phyloP scores from a whole-genome alignment of 2,329 filamentous ascomycete genomes.

The Xylaria sp. region DNA sequence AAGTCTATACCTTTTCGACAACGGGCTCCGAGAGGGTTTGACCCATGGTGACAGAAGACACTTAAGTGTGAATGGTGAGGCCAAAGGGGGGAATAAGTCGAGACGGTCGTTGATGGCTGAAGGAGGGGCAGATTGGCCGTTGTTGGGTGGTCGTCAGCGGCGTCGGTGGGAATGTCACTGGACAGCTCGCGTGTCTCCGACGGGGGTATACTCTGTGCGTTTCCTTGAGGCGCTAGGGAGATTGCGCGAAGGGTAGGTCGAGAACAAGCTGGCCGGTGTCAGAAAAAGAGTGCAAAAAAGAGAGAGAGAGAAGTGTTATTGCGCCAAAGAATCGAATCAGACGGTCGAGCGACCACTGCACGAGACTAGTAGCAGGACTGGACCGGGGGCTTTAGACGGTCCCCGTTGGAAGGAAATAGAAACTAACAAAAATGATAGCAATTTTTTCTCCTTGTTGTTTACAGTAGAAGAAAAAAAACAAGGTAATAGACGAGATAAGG shows the following conservation, averaged over 20 bases:
- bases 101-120: constrained; percentile 43
- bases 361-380: constrained; percentile 26
- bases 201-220: constrained; percentile 11
- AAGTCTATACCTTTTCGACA: constrained; percentile 90
- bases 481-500: constrained; percentile 21
- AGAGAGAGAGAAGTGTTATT: constrained; percentile 23
- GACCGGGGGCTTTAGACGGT: constrained; percentile 19
- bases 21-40: constrained; percentile 99
- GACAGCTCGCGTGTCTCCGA: constrained; percentile 33
- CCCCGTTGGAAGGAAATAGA: constrained; percentile 27
- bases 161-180: constrained; percentile 42
- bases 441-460: constrained; percentile 13
- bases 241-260: constrained; percentile 22
- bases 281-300: constrained; percentile 21
- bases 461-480: constrained; percentile 13
- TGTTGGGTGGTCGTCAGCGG: constrained; percentile 35
- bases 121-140: constrained; percentile 39
- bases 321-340: constrained; percentile 32
- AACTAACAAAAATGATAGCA: constrained; percentile 25
- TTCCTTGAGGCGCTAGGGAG: not conserved
- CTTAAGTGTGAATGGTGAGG: constrained; percentile 40
- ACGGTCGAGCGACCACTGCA: constrained; percentile 32
- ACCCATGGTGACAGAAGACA: constrained; percentile 75
- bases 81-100: constrained; percentile 42
- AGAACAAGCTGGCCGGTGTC: constrained; percentile 17